Conservation (phyloP, 805 yeast species). For the Candida railenensis region DNA sequence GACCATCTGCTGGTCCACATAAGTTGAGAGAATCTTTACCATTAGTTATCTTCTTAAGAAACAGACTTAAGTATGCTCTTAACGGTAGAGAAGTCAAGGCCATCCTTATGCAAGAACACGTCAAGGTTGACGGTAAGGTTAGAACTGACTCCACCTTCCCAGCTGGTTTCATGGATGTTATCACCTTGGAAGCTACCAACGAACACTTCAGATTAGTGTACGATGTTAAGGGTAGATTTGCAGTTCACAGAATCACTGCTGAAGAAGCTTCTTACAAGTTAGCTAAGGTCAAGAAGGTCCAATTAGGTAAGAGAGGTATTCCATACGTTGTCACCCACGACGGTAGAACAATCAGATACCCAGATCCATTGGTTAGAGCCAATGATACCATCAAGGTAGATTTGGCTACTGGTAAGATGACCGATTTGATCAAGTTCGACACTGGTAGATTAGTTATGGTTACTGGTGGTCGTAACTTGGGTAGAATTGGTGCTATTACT, state of each 20-base stretch:
- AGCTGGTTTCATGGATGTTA: constrained; percentile 99
- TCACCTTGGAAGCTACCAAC: constrained; percentile 95
- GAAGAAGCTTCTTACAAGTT: constrained; percentile 99
- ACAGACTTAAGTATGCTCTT: constrained; percentile 98
- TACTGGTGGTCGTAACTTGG: constrained; percentile 98
- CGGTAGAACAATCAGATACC: constrained; percentile 99
- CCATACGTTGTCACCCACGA: constrained; percentile 99
- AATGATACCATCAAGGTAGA: constrained; percentile 98
- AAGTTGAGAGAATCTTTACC: constrained; percentile 98
- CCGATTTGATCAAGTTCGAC: constrained; percentile 34
- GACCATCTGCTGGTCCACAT: constrained; percentile 99
- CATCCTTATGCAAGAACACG: constrained; percentile 96
- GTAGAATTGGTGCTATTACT: constrained; percentile 92
- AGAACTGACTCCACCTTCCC: constrained; percentile 99
- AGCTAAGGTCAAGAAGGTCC: constrained; percentile 97
- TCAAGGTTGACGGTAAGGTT: constrained; percentile 98
- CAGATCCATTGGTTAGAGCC: constrained; percentile 95
- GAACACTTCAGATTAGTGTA: constrained; percentile 99
- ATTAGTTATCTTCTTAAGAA: constrained; percentile 93
- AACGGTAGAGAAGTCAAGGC: constrained; percentile 99
- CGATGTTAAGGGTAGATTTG: constrained; percentile 98
- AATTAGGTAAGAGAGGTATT: constrained; percentile 96
- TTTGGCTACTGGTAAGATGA: constrained; percentile 92
- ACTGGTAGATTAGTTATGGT: constrained; percentile 38
- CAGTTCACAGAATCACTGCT: constrained; percentile 98